Base-by-base conservation (phyloP, 306 rosid genomes). In the Acmispon strigosus region DNA sequence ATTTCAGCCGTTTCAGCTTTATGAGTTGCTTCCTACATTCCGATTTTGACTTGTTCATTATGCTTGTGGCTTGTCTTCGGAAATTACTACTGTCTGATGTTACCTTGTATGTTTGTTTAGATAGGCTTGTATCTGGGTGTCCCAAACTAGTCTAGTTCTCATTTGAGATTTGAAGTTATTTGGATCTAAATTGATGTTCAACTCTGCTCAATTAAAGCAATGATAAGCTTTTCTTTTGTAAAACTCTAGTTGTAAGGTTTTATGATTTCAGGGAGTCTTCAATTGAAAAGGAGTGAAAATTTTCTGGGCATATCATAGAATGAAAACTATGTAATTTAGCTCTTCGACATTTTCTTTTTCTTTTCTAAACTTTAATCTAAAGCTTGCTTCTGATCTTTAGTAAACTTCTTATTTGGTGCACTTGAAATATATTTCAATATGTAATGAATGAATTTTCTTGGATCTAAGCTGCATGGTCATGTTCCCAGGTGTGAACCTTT, bases 401-500 rank as follows among this genome's bases (percentile, higher is more conserved):
- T 66, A 8, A 44, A n/a, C 11, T 20, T 50, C 54, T 34, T 42
- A 70, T 66, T 7, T 34, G 36, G 49, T 32, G 13, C 47, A 58
- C 47, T 4, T 69, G 22, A 65, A 17, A 57, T 68, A 52, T 22
- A 49, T 57, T 29, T 44, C 17, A 42, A 24, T 62, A 60, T 45
- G 1, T 75, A 42, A 32, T 61, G 68, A 70, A 44, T 51, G 45
- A 42, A 15, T 36, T 72, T 34, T 50, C 49, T 76, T 66, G 61
- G 83, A 32, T 50, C 66, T 80, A 81, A 82, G 59, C 62, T 79
- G 41, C 41, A 41, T 77, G 59, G 44, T 82, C 78, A 71, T 77
- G 63, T 39, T 74, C 42, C 16, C 82, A 94, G 98, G 98, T 94
- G 98, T 56, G 98, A 94, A 79, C 96, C 98, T 17, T 94, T 94